Percentiles rank a stretch among this genome's conserved stretches.
phyloP scores from a whole-genome alignment of 2,329 filamentous ascomycete species.

The Colletotrichum liaoningense region DNA sequence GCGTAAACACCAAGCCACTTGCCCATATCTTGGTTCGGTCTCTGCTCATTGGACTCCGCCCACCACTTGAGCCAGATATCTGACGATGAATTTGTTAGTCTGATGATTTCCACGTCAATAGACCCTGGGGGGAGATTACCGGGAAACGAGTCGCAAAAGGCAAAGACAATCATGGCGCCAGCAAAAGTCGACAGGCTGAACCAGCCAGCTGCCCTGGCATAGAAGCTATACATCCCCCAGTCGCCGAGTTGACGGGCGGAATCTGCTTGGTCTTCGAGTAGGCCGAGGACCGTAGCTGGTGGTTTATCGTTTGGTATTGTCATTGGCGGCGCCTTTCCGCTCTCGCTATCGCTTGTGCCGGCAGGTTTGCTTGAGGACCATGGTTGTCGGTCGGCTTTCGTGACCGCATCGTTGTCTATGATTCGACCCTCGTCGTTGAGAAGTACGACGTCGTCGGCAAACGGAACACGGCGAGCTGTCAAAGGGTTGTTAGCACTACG shows the following conservation, averaged over 20 bases:
- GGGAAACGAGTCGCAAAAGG: constrained; percentile 42
- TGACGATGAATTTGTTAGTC: background rate
- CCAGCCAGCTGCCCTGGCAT: constrained; percentile 43
- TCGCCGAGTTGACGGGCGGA: constrained; percentile 28
- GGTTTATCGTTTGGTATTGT: background rate
- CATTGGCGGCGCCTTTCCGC: background rate
- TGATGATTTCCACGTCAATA: too few species aligned
- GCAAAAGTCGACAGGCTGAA: constrained; percentile 37
- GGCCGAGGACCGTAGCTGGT: background rate
- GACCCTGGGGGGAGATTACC: constrained; percentile 9
- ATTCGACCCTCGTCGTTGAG: constrained; percentile 15
- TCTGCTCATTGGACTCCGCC: constrained; percentile 53
- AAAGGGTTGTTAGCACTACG: background rate
- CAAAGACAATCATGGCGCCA: constrained; percentile 40
- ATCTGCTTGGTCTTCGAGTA: constrained; percentile 27
- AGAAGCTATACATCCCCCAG: constrained; percentile 39
- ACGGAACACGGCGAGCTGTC: constrained; percentile 34
- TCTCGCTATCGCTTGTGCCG: background rate
- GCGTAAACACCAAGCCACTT: constrained; percentile 52
- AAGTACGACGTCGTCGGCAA: constrained; percentile 21
- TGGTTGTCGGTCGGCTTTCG: background rate
- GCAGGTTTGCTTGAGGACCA: rapidly evolving
- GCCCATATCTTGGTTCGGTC: constrained; percentile 49
- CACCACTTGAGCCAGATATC: constrained; percentile 60
- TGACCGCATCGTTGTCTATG: background rate